phyloP scores from a whole-genome alignment of 352 stramenopile species.

The Pythium sp. region DNA sequence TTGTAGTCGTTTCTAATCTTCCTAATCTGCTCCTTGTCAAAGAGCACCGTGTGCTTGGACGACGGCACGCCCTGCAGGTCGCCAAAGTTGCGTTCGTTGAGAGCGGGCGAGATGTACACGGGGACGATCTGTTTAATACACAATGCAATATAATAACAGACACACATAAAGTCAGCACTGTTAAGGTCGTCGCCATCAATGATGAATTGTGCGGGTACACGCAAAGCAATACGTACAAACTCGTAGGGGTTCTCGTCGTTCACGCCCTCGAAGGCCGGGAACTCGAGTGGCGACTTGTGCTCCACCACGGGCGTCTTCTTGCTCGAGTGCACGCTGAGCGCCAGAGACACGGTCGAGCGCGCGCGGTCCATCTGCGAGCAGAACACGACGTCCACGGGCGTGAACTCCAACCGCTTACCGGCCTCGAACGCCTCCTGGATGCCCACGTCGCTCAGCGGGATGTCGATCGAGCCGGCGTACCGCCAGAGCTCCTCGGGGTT shows the following conservation, averaged over 20 bases:
- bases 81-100: slow-evolving; percentile 86
- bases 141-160: background rate
- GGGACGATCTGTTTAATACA: slow-evolving; percentile 51
- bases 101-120: slow-evolving; percentile 72
- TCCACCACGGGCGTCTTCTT: slow-evolving; percentile 81
- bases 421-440: slow-evolving; percentile 83
- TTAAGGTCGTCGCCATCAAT: slow-evolving; percentile 17
- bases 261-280: slow-evolving; percentile 62
- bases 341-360: slow-evolving; percentile 70
- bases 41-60: slow-evolving; percentile 66
- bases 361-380: slow-evolving; percentile 85
- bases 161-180: background rate
- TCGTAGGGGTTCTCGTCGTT: slow-evolving; percentile 77
- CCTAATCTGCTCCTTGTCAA: slow-evolving; percentile 69
- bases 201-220: background rate
- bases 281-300: slow-evolving; percentile 68
- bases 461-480: slow-evolving; percentile 82
- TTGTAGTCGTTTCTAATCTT: slow-evolving; percentile 82
- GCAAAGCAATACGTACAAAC: slow-evolving; percentile 46
- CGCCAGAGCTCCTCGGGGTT: slow-evolving; percentile 70
- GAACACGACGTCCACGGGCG: slow-evolving; percentile 81
- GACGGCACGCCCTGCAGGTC: slow-evolving; percentile 79
- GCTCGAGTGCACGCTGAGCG: slow-evolving; percentile 77
- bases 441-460: slow-evolving; percentile 75
- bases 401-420: slow-evolving; percentile 69